These are phyloP conservation scores for Plasmodium falciparum DNA, from an alignment of 169 alveolate genomes.

Conservation along the genomic window DNA sequence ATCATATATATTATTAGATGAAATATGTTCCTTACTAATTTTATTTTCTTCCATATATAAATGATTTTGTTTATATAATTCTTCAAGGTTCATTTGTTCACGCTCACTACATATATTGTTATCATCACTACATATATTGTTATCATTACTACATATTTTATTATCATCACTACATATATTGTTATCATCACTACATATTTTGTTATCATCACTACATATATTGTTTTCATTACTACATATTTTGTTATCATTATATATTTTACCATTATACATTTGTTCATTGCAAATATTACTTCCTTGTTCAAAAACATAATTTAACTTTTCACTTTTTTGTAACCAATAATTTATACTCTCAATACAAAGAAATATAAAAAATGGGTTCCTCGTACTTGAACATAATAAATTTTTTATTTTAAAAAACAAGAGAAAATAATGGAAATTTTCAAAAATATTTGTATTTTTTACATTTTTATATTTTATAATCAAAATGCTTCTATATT, in stretches of 20 bases:
- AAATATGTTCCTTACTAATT: too few relatives aligned
- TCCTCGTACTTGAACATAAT: slow-evolving; percentile 30
- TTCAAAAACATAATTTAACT: slow-evolving; percentile 47
- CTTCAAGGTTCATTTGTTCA: too few relatives aligned
- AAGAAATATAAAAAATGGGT: slow-evolving; percentile 65
- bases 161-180: not conserved
- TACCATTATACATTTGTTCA: not conserved
- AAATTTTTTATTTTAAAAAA: slow-evolving; percentile 70
- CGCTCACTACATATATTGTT: too few relatives aligned
- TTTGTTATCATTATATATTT: slow-evolving; percentile 4
- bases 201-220: slow-evolving; percentile 4
- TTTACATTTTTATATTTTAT: slow-evolving; percentile 74
- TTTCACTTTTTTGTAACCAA: slow-evolving; percentile 74
- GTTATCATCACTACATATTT: not conserved
- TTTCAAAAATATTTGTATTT: slow-evolving; percentile 27
- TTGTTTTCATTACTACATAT: not conserved
- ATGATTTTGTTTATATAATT: too few relatives aligned
- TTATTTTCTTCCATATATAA: too few relatives aligned
- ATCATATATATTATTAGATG: too few relatives aligned
- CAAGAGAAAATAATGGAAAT: slow-evolving; percentile 50
- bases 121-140: too few relatives aligned
- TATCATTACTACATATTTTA: not conserved
- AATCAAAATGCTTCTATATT: slow-evolving; percentile 74
- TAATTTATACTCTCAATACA: slow-evolving; percentile 71
- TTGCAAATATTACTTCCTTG: not conserved